Percentiles rank a stretch among this genome's conserved stretches.
Evolutionary conservation across 2,329 filamentous ascomycete species (phyloP).

Genomic region (Beauveria asiatica): DNA sequence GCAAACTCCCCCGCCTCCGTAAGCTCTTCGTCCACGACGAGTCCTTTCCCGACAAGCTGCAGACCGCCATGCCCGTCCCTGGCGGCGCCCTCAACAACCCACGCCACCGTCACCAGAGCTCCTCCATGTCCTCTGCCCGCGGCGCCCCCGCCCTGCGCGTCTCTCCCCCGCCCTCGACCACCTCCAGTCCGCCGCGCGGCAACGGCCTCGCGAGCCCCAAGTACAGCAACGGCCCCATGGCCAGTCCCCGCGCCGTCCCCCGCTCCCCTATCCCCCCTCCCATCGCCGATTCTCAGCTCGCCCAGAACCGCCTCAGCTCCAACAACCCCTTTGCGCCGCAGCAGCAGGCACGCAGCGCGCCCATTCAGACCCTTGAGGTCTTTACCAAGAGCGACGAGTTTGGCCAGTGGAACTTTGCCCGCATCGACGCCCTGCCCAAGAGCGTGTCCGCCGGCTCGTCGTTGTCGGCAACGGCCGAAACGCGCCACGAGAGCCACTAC

Average conservation of each 20-base stretch:
- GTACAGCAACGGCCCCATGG: conserved; percentile 16
- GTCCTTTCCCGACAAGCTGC: conserved; percentile 70
- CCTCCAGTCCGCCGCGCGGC: conserved; percentile 6
- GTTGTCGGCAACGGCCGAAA: conserved; percentile 11
- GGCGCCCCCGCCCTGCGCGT: conserved; percentile 18
- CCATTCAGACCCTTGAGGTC: conserved; percentile 49
- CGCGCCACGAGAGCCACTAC: conserved; percentile 46
- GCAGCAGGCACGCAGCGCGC: conserved; percentile 20
- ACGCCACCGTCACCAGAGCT: conserved; percentile 19
- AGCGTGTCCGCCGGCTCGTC: too few species aligned
- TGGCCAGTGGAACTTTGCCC: conserved; percentile 50
- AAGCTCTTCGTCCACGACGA: conserved; percentile 81
- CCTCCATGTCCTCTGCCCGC: conserved; percentile 22
- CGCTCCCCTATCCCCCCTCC: conserved; percentile 22
- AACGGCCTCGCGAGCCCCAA: conserved; percentile 11
- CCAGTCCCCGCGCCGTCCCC: conserved; percentile 7
- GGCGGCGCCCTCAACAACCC: conserved; percentile 26
- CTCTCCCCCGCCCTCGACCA: conserved; percentile 11
- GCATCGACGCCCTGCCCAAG: conserved; percentile 28
- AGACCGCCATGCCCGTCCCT: conserved; percentile 61
- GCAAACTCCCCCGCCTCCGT: conserved; percentile 62
- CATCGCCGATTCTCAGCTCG: background rate
- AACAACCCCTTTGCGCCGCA: conserved; percentile 49
- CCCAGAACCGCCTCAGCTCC: conserved; percentile 43
- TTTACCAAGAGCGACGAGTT: conserved; percentile 53